Base-by-base conservation (phyloP, 208 protist species). In the Perkinsela sp. region DNA sequence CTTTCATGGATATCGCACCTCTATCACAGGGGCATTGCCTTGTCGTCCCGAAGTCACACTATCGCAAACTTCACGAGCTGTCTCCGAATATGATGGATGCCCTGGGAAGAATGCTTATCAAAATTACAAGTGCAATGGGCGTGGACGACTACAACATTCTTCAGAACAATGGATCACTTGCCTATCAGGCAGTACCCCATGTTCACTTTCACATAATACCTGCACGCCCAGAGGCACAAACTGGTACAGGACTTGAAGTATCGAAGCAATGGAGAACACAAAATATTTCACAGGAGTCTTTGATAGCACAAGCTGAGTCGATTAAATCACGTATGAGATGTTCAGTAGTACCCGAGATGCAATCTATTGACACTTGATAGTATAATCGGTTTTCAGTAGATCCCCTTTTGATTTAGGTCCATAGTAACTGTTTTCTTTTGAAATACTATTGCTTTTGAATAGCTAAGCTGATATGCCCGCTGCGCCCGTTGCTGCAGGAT, bases 141-240 rank as follows among this genome's bases (percentile, higher is more conserved):
- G 68, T 48, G 28, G 84, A 74, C 66, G 74, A 88, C 75, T 94
- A 93, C 82, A 93, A 94, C 69, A 73, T 94, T 1, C 80, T 94
- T 31, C 88, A 93, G 76, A 94, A 94, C 75, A 93, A 94, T 70
- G 90, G 90, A 32, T 67, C 31, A 28, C 66, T 90, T 6, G 90
- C 90, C 2, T 83, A 92, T 68, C 90, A 94, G 80, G 83, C 82
- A 73, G 90, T 94, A 73, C 75, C 76, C 30, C 90, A 94, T 72
- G 88, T 93, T 32, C 90, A 94, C 83, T 91, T 93, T 76, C 90
- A 94, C 76, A 71, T 94, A 68, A 94, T 94, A 69, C 90, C 90
- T 57, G 6, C 40, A 6, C 28, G 72, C 72, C 57, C 68, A 67
- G 1, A 28, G 73, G 28, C 30, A 16, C 31, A 28, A 65, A 2